These are phyloP conservation scores for Pythium dissimile DNA, from an alignment of 352 stramenopile genomes.

Conservation along the genomic window DNA sequence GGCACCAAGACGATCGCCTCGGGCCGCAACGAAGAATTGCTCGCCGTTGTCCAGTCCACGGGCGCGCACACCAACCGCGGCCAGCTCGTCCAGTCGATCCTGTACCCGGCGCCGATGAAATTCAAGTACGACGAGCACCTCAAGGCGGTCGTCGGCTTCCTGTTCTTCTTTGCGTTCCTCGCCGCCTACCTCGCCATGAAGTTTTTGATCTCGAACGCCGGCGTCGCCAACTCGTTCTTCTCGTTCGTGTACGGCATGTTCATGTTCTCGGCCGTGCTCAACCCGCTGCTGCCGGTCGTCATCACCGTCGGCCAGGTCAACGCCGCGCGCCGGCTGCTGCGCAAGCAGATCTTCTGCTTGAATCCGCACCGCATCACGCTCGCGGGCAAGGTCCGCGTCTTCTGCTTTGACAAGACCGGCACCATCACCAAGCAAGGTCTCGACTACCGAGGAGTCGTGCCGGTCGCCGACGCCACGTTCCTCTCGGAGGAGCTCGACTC, in stretches of 20 bases:
- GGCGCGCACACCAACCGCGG: constrained; percentile 56
- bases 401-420: constrained; percentile 78
- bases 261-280: constrained; percentile 35
- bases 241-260: constrained; percentile 37
- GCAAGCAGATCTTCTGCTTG: constrained; percentile 47
- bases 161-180: constrained; percentile 45
- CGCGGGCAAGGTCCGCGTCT: constrained; percentile 54
- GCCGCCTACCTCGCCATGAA: constrained; percentile 29
- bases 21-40: constrained; percentile 24
- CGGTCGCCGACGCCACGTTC: constrained; percentile 11
- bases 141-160: constrained; percentile 41
- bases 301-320: constrained; percentile 59
- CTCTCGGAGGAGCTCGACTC: constrained; percentile 16
- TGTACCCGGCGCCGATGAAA: constrained; percentile 52
- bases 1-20: constrained; percentile 55
- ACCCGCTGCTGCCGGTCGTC: constrained; percentile 55
- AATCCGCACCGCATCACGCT: constrained; percentile 54
- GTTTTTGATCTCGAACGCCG: constrained; percentile 29
- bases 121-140: constrained; percentile 78
- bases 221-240: constrained; percentile 29
- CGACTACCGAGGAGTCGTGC: constrained; percentile 37
- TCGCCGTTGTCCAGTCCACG: constrained; percentile 50
- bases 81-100: constrained; percentile 51
- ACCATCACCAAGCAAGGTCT: constrained; percentile 70
- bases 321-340: constrained; percentile 37